These are phyloP conservation scores for Cicer pinnatifidum DNA, from an alignment of 306 rosid species.

Conservation along the genomic window DNA sequence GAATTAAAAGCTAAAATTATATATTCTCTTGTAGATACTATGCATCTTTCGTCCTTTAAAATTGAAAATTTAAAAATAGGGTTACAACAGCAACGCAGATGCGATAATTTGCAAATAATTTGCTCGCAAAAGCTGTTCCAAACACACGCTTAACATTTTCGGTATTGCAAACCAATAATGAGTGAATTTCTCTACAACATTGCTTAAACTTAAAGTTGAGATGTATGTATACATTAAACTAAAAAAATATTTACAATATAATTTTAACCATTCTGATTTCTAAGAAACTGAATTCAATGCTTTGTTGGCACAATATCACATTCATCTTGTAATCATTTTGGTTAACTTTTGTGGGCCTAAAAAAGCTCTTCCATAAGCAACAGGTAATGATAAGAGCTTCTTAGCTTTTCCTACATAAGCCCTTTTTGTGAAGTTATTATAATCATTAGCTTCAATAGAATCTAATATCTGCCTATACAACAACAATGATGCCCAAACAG, in stretches of 20 bases:
- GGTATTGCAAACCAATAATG: neutral
- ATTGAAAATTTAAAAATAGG: too few relatives aligned
- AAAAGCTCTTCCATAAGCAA: conserved; percentile 74
- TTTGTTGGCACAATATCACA: conserved; percentile 25
- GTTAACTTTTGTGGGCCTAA: conserved; percentile 56
- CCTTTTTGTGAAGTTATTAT: conserved; percentile 84
- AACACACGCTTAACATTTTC: too few relatives aligned
- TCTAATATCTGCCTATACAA: conserved; percentile 84
- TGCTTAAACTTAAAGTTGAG: neutral
- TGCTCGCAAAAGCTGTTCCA: too few relatives aligned
- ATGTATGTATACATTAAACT: conserved; percentile 4
- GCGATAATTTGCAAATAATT: too few relatives aligned
- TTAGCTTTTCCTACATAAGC: conserved; percentile 83
- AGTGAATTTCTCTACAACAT: conserved; percentile 30
- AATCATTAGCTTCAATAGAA: conserved; percentile 93
- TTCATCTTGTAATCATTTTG: conserved; percentile 51
- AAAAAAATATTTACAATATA: conserved; percentile 42
- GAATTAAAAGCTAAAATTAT: too few relatives aligned
- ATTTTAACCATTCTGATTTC: conserved; percentile 8
- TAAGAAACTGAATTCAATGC: conserved; percentile 23
- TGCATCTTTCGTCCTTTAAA: too few relatives aligned
- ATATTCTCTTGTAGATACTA: too few relatives aligned
- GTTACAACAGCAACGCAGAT: too few relatives aligned
- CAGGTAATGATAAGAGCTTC: conserved; percentile 71
- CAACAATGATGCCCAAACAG: conserved; percentile 85